phyloP scores from a whole-genome alignment of 2,329 filamentous ascomycete species.

The Diplodia seriata region DNA sequence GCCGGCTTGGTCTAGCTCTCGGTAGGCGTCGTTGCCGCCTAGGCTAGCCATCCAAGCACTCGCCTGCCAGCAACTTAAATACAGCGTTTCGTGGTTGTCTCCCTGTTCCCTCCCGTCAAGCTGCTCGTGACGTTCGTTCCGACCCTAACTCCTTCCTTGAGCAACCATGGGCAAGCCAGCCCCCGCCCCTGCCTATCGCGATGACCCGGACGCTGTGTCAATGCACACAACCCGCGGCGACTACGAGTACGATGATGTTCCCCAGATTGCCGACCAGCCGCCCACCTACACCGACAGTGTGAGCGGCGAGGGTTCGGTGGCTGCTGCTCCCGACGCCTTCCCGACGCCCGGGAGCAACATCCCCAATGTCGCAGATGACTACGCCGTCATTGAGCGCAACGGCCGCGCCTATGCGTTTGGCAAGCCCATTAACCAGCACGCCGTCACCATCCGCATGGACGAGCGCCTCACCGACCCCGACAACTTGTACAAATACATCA shows the following conservation, averaged over 20 bases:
- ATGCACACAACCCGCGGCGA: constrained; percentile 49
- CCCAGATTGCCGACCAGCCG: constrained; percentile 43
- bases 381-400: constrained; percentile 30
- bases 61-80: neutral
- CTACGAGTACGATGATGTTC: constrained; percentile 48
- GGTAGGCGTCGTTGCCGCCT: constrained; percentile 30
- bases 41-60: constrained; percentile 4
- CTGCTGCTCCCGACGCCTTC: neutral
- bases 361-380: constrained; percentile 14
- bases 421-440: constrained; percentile 28
- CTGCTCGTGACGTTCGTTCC: neutral
- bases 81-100: constrained; percentile 1
- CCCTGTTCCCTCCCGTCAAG: constrained; percentile 5
- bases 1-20: constrained; percentile 36
- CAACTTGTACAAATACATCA: constrained; percentile 43
- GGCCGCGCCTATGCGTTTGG: constrained; percentile 25
- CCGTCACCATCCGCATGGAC: constrained; percentile 40
- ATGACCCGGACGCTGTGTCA: constrained; percentile 48
- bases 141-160: neutral
- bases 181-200: constrained; percentile 40
- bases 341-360: constrained; percentile 4
- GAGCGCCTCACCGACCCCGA: constrained; percentile 43
- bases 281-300: constrained; percentile 46
- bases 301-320: constrained; percentile 25
- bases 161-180: constrained; percentile 44